phyloP scores from a whole-genome alignment of 352 stramenopile genomes.

The Phytophthora tubulina region DNA sequence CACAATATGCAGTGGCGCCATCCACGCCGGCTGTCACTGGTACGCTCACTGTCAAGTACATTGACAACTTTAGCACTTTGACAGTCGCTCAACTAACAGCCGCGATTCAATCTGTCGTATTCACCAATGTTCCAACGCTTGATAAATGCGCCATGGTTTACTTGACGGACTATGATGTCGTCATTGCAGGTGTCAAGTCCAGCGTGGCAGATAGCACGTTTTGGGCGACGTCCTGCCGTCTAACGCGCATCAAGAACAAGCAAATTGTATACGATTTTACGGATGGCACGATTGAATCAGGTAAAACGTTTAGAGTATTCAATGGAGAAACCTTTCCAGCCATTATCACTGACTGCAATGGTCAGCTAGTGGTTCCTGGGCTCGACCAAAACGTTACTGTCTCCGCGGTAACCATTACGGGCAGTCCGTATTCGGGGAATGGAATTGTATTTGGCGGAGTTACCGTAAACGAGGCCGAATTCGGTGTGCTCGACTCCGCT shows the following conservation, averaged over 20 bases:
- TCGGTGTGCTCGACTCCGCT: background rate
- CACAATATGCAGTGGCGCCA: background rate
- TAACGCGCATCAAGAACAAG: background rate
- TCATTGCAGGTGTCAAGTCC: background rate
- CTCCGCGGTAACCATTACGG: too few species aligned
- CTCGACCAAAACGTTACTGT: background rate
- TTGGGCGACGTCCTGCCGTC: background rate
- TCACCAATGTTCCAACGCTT: background rate
- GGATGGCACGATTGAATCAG: background rate
- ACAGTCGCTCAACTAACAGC: background rate
- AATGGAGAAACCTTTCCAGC: background rate
- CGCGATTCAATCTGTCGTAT: constrained; percentile 1
- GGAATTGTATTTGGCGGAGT: background rate
- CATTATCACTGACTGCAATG: background rate
- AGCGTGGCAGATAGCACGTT: background rate
- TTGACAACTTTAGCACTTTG: background rate
- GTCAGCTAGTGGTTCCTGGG: background rate
- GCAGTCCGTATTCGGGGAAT: background rate
- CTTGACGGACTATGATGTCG: background rate
- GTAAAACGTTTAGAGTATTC: background rate
- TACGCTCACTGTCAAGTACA: too few species aligned
- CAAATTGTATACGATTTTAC: constrained; percentile 1
- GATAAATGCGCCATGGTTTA: constrained; percentile 1
- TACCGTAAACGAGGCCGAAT: background rate
- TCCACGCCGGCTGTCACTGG: background rate